phyloP scores from a whole-genome alignment of 73 alveolate species.

The Tetrahymena thermophila region DNA sequence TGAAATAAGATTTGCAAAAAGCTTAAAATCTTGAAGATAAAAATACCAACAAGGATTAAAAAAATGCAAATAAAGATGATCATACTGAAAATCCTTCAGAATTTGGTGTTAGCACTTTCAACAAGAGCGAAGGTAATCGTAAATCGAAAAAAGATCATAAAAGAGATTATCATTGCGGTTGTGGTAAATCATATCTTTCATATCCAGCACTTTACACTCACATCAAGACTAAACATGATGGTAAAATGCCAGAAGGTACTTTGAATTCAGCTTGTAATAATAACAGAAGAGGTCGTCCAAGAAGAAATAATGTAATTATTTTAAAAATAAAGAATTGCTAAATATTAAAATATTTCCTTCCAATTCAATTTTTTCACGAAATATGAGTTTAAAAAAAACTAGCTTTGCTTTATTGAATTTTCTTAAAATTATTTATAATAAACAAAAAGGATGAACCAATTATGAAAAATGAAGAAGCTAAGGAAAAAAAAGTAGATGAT shows the following conservation, averaged over 20 bases:
- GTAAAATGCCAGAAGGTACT: slow-evolving; percentile 23
- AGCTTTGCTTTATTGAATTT: neutral
- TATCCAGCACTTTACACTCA: slow-evolving; percentile 99
- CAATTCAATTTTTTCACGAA: neutral
- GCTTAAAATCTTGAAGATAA: neutral
- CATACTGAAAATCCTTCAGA: neutral
- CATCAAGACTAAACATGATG: slow-evolving; percentile 68
- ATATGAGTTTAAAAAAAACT: neutral
- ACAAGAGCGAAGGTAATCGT: neutral
- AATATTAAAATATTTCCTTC: neutral
- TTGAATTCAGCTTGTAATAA: neutral
- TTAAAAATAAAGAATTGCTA: neutral
- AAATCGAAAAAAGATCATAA: neutral
- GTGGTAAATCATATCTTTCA: slow-evolving; percentile 92
- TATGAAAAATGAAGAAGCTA: neutral
- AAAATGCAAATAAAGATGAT: neutral
- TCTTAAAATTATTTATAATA: neutral
- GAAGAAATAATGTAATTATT: neutral
- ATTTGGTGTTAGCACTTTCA: neutral
- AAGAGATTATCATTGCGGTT: slow-evolving; percentile 85
- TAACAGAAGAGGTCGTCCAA: neutral
- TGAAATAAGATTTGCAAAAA: neutral
- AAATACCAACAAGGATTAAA: neutral
- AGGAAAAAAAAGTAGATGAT: neutral
- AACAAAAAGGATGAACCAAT: neutral